Evolutionary conservation across 2,329 filamentous ascomycete species (phyloP).

Genomic region (Cercospora sesami): DNA sequence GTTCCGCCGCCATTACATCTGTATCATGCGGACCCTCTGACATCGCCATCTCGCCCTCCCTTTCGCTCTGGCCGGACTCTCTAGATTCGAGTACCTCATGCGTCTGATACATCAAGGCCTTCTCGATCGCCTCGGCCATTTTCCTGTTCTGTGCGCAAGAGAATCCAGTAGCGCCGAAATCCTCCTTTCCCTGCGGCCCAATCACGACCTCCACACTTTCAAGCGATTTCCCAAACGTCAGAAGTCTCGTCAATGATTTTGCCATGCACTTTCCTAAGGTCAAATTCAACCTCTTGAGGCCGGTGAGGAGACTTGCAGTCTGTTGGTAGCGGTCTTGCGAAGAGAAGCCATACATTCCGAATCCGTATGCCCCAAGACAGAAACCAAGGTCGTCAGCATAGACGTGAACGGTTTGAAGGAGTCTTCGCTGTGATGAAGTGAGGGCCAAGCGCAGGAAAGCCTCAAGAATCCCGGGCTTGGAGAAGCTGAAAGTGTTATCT

Average conservation of each 20-base stretch:
- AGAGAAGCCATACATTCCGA: constrained; percentile 1
- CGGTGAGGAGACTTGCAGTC: background rate
- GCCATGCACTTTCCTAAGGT: constrained; percentile 2
- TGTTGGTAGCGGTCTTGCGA: background rate
- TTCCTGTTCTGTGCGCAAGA: background rate
- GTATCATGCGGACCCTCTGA: background rate
- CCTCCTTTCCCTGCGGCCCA: background rate
- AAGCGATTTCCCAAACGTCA: background rate
- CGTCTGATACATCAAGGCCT: background rate
- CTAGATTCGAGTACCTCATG: background rate
- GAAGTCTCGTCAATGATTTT: background rate
- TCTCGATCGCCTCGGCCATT: constrained; percentile 8
- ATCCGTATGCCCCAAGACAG: constrained; percentile 2
- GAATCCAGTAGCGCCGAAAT: background rate
- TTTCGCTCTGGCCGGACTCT: background rate
- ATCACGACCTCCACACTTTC: constrained; percentile 1
- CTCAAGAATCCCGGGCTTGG: background rate
- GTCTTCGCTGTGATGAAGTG: background rate
- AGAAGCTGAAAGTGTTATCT: constrained; percentile 7
- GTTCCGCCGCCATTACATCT: background rate
- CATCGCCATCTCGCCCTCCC: background rate
- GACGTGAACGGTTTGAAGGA: background rate
- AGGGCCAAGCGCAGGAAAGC: constrained; percentile 4
- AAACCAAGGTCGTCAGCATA: background rate
- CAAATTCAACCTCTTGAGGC: background rate